A percentile compares a stretch with the other conserved stretches of the same genome.
phyloP scores from a whole-genome alignment of 1,284 basidiomycete species.

The Ceratobasidium theobromae region DNA sequence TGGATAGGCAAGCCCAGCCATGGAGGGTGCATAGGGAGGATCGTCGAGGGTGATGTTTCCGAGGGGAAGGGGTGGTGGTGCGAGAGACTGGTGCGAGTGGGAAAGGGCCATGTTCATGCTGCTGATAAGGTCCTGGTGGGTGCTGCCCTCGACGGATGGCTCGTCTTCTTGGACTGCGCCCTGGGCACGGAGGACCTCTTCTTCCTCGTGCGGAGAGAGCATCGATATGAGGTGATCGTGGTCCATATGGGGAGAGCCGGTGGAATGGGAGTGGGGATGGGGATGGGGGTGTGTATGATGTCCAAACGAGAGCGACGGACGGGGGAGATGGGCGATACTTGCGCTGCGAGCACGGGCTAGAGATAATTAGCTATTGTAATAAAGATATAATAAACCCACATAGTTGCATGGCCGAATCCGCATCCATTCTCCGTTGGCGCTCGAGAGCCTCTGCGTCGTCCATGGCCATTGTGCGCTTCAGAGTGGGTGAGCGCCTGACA shows the following conservation, averaged over 20 bases:
- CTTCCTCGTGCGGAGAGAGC: slow-evolving; percentile 37
- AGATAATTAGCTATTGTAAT: neutral
- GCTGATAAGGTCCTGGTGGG: slow-evolving; percentile 27
- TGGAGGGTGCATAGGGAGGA: slow-evolving; percentile 65
- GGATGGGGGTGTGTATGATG: neutral
- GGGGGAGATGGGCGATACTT: slow-evolving; percentile 50
- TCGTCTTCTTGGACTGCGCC: slow-evolving; percentile 32
- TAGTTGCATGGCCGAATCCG: slow-evolving; percentile 80
- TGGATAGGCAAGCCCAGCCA: slow-evolving; percentile 39
- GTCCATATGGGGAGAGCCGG: slow-evolving; percentile 27
- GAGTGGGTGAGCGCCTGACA: slow-evolving; percentile 62
- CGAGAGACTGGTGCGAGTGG: neutral
- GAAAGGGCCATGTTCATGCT: slow-evolving; percentile 1
- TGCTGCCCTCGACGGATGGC: slow-evolving; percentile 34
- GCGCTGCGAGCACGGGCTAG: slow-evolving; percentile 60
- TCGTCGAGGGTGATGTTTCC: slow-evolving; percentile 40
- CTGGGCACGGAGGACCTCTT: slow-evolving; percentile 28
- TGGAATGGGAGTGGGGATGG: slow-evolving; percentile 16
- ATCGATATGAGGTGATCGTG: slow-evolving; percentile 31
- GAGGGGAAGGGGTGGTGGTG: slow-evolving; percentile 1
- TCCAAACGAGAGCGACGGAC: slow-evolving; percentile 17
- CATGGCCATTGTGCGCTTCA: slow-evolving; percentile 54
- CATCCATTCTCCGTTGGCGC: slow-evolving; percentile 81
- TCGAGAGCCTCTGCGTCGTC: slow-evolving; percentile 71
- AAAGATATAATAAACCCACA: slow-evolving; percentile 44